A percentile compares a stretch with the other conserved stretches of the same genome.
These are phyloP conservation scores for Pseudogymnoascus sp. DNA, from an alignment of 2,329 filamentous ascomycete species.

Conservation along the genomic window DNA sequence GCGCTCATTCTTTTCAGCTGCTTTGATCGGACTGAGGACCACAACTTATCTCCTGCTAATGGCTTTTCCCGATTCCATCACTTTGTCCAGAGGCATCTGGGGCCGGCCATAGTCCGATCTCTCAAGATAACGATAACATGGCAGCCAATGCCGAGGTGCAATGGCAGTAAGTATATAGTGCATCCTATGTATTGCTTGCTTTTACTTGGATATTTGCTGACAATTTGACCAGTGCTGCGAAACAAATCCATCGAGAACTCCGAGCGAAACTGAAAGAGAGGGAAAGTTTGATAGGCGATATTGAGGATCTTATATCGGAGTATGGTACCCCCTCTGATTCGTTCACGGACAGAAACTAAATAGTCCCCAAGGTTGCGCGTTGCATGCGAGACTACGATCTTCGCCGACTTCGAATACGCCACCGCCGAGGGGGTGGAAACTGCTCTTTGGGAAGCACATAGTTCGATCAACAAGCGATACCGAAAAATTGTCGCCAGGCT, in stretches of 20 bases:
- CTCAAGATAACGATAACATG: constrained; percentile 18
- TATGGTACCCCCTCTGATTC: constrained; percentile 16
- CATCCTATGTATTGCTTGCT: not conserved
- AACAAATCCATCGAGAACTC: constrained; percentile 43
- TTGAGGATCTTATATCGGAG: constrained; percentile 32
- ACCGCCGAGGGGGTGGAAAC: constrained; percentile 58
- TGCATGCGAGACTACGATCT: constrained; percentile 65
- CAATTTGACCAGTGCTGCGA: constrained; percentile 30
- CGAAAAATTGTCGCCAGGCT: constrained; percentile 59
- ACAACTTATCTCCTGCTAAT: not conserved
- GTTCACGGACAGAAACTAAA: not conserved
- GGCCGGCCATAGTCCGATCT: constrained; percentile 8
- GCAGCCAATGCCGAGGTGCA: constrained; percentile 37
- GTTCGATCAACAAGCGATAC: constrained; percentile 71
- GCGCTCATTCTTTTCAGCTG: not conserved
- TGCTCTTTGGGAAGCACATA: constrained; percentile 73
- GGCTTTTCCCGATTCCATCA: constrained; percentile 9
- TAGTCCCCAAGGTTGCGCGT: constrained; percentile 32
- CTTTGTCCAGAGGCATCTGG: constrained; percentile 8
- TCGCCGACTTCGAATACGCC: constrained; percentile 64
- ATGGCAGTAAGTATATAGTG: constrained; percentile 40
- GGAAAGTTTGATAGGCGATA: constrained; percentile 42
- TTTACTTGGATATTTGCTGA: not conserved
- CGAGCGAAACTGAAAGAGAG: constrained; percentile 41
- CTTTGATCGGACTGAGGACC: not conserved